Evolutionary conservation across 768 basidiomycete species (phyloP).

Genomic region (Leccinum ochraceum): DNA sequence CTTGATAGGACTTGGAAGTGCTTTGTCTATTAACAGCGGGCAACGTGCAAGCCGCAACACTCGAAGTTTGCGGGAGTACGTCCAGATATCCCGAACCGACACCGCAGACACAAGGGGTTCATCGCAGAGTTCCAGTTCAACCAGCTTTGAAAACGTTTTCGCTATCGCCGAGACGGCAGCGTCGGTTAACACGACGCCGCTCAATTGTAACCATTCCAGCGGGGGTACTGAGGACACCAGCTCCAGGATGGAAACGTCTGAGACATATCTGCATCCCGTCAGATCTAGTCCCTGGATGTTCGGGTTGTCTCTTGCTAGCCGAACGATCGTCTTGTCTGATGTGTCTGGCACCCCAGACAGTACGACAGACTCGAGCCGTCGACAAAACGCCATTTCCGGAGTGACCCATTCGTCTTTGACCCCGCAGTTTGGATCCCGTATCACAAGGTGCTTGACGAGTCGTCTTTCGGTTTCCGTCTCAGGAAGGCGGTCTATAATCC

Average conservation of each 20-base stretch:
- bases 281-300: slow-evolving; percentile 77
- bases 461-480: slow-evolving; percentile 56
- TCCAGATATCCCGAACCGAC: slow-evolving; percentile 80
- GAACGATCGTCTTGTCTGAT: slow-evolving; percentile 67
- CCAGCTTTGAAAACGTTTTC: slow-evolving; percentile 70
- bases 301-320: slow-evolving; percentile 60
- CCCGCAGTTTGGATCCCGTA: slow-evolving; percentile 42
- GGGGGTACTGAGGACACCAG: slow-evolving; percentile 67
- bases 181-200: slow-evolving; percentile 63
- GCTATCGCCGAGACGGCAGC: slow-evolving; percentile 66
- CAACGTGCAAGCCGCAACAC: slow-evolving; percentile 80
- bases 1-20: slow-evolving; percentile 60
- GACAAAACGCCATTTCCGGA: slow-evolving; percentile 54
- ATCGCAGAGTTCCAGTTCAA: slow-evolving; percentile 78
- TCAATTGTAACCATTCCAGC: slow-evolving; percentile 75
- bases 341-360: slow-evolving; percentile 68
- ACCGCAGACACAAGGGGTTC: slow-evolving; percentile 67
- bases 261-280: slow-evolving; percentile 70
- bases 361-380: slow-evolving; percentile 65
- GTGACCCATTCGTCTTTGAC: slow-evolving; percentile 65
- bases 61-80: slow-evolving; percentile 75
- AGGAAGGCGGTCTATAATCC: slow-evolving; percentile 60
- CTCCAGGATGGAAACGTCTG: slow-evolving; percentile 75
- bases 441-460: slow-evolving; percentile 58
- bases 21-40: slow-evolving; percentile 71